A percentile compares a stretch with the other conserved stretches of the same genome.
phyloP scores from a whole-genome alignment of 202 grass and related monocot species.

The Schoenoplectus triqueter region DNA sequence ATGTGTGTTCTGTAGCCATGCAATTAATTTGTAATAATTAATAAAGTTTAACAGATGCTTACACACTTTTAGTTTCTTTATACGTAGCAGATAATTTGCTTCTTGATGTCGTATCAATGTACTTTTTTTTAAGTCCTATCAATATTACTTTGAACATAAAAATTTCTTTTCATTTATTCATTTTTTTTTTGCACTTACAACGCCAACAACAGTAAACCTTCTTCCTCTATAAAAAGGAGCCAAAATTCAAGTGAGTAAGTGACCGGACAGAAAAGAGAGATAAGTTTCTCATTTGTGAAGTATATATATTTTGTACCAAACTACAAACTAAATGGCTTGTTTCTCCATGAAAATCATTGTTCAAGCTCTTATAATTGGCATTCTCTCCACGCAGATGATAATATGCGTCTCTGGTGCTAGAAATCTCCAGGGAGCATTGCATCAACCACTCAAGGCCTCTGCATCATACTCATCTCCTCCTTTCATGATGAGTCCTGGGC shows the following conservation, averaged over 20 bases:
- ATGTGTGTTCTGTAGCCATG: too few relatives aligned
- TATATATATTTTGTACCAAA: background rate
- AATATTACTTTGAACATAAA: background rate
- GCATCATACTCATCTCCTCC: background rate
- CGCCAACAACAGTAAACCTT: background rate
- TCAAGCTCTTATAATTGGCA: constrained; percentile 6
- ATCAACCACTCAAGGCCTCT: background rate
- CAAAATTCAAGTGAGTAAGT: background rate
- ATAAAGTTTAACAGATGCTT: background rate
- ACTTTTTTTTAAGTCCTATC: too few relatives aligned
- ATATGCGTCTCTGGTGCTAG: background rate
- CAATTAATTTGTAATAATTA: too few relatives aligned
- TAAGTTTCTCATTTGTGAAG: background rate
- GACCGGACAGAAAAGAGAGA: background rate
- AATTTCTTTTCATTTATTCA: background rate
- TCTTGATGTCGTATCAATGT: background rate
- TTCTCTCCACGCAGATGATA: constrained; percentile 26
- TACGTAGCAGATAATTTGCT: background rate
- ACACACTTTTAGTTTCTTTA: background rate
- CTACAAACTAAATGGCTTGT: background rate
- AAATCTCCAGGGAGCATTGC: background rate
- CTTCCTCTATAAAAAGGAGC: constrained; percentile 24
- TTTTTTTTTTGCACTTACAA: background rate
- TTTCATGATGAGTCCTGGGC: background rate
- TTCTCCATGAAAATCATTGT: constrained; percentile 4